These are phyloP conservation scores for Quercus wislizeni DNA, from an alignment of 306 rosid genomes.

Conservation along the genomic window DNA sequence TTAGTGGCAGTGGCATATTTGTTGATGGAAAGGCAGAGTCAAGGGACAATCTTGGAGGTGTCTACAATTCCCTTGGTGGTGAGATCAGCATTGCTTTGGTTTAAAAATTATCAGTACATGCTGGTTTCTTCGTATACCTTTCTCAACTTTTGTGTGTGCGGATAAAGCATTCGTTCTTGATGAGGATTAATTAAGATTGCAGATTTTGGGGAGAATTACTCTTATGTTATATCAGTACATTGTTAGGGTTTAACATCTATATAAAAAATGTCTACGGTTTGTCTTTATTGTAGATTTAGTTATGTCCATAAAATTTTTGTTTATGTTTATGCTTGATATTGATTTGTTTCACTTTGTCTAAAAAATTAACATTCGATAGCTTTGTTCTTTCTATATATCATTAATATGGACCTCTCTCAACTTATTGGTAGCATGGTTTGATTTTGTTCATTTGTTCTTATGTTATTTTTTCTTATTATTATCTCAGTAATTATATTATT, in stretches of 20 bases:
- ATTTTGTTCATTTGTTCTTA: no score
- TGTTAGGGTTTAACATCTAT: slow-evolving; percentile 1
- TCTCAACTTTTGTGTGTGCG: background rate
- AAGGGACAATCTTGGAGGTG: slow-evolving; percentile 71
- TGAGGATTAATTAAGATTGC: slow-evolving; percentile 3
- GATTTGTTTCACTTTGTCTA: no score
- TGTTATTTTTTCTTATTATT: no score
- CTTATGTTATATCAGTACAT: background rate
- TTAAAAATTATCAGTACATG: slow-evolving; percentile 18
- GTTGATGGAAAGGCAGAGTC: slow-evolving; percentile 70
- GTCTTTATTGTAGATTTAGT: no score
- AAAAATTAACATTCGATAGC: no score
- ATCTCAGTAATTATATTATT: no score
- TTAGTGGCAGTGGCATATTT: slow-evolving; percentile 87
- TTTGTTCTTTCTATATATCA: no score
- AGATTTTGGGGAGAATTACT: slow-evolving; percentile 8
- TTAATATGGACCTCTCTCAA: no score
- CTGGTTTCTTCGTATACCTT: background rate
- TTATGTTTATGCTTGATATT: no score
- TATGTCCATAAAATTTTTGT: no score
- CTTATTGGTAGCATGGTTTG: no score
- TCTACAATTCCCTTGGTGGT: slow-evolving; percentile 87
- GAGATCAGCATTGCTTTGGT: slow-evolving; percentile 87
- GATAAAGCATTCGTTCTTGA: background rate
- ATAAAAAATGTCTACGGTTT: background rate